Percentiles rank a stretch among this genome's conserved stretches.
Conservation (phyloP, 441 rosid genomes). For the Melastoma candidum region DNA sequence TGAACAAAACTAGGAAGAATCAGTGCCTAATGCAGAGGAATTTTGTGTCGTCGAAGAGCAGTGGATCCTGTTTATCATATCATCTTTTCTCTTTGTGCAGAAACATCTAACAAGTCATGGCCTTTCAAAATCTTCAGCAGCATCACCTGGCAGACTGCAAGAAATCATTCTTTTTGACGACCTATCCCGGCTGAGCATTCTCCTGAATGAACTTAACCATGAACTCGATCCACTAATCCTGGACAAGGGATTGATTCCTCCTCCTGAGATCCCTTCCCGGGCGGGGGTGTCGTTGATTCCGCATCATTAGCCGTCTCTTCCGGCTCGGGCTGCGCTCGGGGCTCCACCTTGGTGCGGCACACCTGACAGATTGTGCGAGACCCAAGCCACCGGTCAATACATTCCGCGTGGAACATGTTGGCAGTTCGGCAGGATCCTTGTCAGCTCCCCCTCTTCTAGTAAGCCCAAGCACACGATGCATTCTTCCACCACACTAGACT, state of each 20-base stretch:
- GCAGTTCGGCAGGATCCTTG: slow-evolving; percentile 43
- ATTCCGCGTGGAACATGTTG: slow-evolving; percentile 43
- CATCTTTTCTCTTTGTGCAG: too few species aligned
- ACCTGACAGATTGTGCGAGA: slow-evolving; percentile 47
- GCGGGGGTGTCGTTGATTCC: slow-evolving; percentile 26
- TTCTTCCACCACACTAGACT: slow-evolving; percentile 14
- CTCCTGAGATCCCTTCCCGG: slow-evolving; percentile 30
- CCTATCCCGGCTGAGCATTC: slow-evolving; percentile 48
- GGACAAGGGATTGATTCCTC: slow-evolving; percentile 12
- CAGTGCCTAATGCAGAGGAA: too few species aligned
- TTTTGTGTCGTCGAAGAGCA: too few species aligned
- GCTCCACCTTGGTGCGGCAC: slow-evolving; percentile 51
- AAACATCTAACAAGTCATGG: slow-evolving; percentile 14
- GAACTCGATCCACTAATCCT: slow-evolving; percentile 33
- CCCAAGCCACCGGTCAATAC: slow-evolving; percentile 47
- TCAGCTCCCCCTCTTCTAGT: slow-evolving; percentile 41
- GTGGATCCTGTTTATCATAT: too few species aligned
- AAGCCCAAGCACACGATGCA: slow-evolving; percentile 47
- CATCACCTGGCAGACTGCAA: slow-evolving; percentile 24
- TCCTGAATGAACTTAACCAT: slow-evolving; percentile 42
- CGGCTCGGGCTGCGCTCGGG: slow-evolving; percentile 33
- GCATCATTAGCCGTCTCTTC: slow-evolving; percentile 32
- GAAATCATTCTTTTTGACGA: slow-evolving; percentile 45
- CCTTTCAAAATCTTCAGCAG: slow-evolving; percentile 42
- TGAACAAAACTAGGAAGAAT: too few species aligned